Base-by-base conservation (phyloP, 2,329 filamentous ascomycete genomes). In the Epichloe aotearoae region DNA sequence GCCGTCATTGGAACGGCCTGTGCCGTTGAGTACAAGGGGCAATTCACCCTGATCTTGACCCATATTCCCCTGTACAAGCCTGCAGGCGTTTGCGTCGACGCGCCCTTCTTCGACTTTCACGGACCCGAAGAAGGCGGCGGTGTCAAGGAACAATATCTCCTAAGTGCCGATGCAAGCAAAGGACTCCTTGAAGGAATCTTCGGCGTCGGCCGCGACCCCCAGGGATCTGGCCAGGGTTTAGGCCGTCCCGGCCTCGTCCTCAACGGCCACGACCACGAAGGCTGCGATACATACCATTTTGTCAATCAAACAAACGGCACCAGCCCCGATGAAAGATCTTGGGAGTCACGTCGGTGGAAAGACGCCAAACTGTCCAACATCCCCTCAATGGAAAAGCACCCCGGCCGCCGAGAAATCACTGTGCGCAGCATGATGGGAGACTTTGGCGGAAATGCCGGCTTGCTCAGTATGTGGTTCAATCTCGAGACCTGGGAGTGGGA, bases 371-470 rank as follows among this genome's bases (percentile, higher is more conserved):
- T 59, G 5, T 62, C 64, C 12, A 64, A 66, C 53, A 54, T 82
- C 20, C 61, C 71, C 1, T 37, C 68, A 65, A 7, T 62, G 65
- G 58, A 66, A 2, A 71, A 67, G 4, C 58, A 77, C 3, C 79
- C 84, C 0, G 84, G 84, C 1, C 72, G 96, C 5, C 76, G 91
- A 30, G 93, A 98, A 68, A 81, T 97, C 56, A 98, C 93, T 0
- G 86, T 98, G 2, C 82, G 90, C 53, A 95, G 88, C 66, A 97
- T 98, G 89, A 98, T 98, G 93, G 93, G 93, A 51, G 86, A 87
- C 51, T 98, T 86, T 66, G 84, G 82, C n/a, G 93, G 93, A 19
- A 93, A 96, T 63, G 88, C 89, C 0, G 93, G 89, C 0, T 73
- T 98, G 41, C 68, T 98, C 40, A 93, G 86, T 54, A 76, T 86